phyloP scores from a whole-genome alignment of 2,329 filamentous ascomycete species.

The Xylariaceae sp. region DNA sequence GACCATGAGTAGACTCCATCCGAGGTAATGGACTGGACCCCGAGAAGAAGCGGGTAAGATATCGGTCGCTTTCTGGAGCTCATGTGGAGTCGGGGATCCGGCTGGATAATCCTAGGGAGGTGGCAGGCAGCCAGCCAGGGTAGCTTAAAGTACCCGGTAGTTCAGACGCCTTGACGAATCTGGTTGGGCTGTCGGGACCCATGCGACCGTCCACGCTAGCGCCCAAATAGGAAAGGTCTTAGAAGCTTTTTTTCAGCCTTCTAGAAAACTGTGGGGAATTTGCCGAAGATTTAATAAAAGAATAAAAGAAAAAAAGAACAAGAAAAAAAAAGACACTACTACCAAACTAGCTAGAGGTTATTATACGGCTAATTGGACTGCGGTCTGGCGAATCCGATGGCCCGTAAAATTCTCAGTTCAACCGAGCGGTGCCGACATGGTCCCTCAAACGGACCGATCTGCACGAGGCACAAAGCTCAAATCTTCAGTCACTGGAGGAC shows the following conservation, averaged over 20 bases:
- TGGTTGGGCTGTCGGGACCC: not conserved
- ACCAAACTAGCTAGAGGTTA: too few relatives aligned
- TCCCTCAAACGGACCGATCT: slow-evolving; percentile 26
- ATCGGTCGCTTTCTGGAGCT: slow-evolving; percentile 27
- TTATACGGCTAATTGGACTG: not conserved
- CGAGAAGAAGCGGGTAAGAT: not conserved
- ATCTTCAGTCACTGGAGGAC: not conserved
- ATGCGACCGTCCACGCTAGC: not conserved
- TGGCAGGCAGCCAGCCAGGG: too few relatives aligned
- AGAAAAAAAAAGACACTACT: not conserved
- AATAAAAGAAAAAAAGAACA: not conserved
- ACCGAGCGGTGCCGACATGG: slow-evolving; percentile 25
- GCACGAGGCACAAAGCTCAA: not conserved
- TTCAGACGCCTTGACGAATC: not conserved
- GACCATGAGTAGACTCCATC: not conserved
- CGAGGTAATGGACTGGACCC: not conserved
- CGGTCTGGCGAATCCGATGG: not conserved
- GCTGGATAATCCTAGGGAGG: not conserved
- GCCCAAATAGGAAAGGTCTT: slow-evolving; percentile 3
- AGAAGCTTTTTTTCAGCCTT: slow-evolving; percentile 14
- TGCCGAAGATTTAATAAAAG: slow-evolving; percentile 10
- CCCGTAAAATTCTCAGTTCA: slow-evolving; percentile 16
- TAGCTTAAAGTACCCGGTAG: not conserved
- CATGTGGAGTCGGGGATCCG: slow-evolving; percentile 5
- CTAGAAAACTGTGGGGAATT: slow-evolving; percentile 24